phyloP scores from a whole-genome alignment of 2,329 filamentous ascomycete species.

The Xylaria sp. region DNA sequence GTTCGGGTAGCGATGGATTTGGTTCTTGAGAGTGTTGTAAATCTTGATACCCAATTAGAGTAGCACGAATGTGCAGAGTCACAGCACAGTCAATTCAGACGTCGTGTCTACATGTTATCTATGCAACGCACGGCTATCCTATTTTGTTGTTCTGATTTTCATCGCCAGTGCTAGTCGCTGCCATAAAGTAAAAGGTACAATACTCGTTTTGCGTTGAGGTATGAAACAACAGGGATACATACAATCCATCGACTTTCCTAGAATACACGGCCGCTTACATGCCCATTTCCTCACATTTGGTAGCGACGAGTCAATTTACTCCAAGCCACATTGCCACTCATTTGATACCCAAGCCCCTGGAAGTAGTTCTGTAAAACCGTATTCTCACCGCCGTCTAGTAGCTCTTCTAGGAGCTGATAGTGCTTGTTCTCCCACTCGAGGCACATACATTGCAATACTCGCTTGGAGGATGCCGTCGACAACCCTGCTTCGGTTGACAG shows the following conservation, averaged over 20 bases:
- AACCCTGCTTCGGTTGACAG: slow-evolving; percentile 1
- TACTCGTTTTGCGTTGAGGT: not conserved
- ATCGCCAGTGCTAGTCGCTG: too few relatives aligned
- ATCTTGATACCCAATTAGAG: too few relatives aligned
- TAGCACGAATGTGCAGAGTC: too few relatives aligned
- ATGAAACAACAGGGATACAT: not conserved
- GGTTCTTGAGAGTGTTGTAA: too few relatives aligned
- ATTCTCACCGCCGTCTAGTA: not conserved
- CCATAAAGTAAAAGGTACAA: too few relatives aligned
- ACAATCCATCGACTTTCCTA: not conserved
- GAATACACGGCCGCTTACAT: not conserved
- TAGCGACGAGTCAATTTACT: not conserved
- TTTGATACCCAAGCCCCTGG: not conserved
- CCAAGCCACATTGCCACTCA: not conserved
- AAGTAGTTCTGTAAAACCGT: not conserved
- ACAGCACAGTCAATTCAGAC: too few relatives aligned
- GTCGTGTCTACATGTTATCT: too few relatives aligned
- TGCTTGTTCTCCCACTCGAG: slow-evolving; percentile 13
- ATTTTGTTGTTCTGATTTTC: too few relatives aligned
- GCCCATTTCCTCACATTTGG: not conserved
- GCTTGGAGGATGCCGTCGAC: not conserved
- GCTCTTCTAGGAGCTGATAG: not conserved
- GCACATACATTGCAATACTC: not conserved
- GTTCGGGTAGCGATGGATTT: too few relatives aligned
- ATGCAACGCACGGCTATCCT: too few relatives aligned